phyloP scores from a whole-genome alignment of 805 yeast genomes.

The Lipomyces orientalis region DNA sequence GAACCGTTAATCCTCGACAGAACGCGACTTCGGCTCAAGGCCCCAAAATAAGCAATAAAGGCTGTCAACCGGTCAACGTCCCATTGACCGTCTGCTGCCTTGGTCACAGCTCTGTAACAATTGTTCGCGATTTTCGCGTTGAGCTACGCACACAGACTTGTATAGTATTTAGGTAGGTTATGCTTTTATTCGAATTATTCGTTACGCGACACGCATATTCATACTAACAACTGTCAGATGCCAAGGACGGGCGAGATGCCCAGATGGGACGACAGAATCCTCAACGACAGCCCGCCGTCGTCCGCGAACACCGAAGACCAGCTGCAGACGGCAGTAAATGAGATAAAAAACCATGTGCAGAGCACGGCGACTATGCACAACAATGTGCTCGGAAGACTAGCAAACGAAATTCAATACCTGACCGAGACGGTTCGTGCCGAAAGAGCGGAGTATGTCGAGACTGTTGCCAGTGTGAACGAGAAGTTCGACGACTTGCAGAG shows the following conservation, averaged over 20 bases:
- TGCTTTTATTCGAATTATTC: not conserved
- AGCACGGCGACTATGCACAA: constrained; percentile 16
- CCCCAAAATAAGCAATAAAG: not conserved
- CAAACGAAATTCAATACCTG: constrained; percentile 24
- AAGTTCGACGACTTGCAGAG: constrained; percentile 23
- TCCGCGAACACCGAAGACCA: constrained; percentile 21
- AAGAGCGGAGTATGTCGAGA: constrained; percentile 15
- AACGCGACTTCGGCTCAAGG: not conserved
- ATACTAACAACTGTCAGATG: not conserved
- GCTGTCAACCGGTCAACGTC: no score
- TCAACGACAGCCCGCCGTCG: constrained; percentile 24
- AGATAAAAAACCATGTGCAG: constrained; percentile 21
- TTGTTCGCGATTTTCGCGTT: not conserved
- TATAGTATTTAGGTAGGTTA: not conserved
- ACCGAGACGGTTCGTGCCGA: constrained; percentile 21
- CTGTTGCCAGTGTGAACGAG: constrained; percentile 8
- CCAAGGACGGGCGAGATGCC: constrained; percentile 22
- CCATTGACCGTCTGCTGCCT: no score
- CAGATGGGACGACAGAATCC: constrained; percentile 29
- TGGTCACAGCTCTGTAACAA: not conserved
- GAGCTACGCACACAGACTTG: not conserved
- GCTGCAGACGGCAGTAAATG: constrained; percentile 20
- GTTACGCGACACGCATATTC: not conserved
- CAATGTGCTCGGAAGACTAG: constrained; percentile 19
- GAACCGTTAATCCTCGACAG: not conserved